Percentiles rank a stretch among this genome's conserved stretches.
These are phyloP conservation scores for Coprinopsis strossmayeri DNA, from an alignment of 768 basidiomycete species.

Conservation along the genomic window DNA sequence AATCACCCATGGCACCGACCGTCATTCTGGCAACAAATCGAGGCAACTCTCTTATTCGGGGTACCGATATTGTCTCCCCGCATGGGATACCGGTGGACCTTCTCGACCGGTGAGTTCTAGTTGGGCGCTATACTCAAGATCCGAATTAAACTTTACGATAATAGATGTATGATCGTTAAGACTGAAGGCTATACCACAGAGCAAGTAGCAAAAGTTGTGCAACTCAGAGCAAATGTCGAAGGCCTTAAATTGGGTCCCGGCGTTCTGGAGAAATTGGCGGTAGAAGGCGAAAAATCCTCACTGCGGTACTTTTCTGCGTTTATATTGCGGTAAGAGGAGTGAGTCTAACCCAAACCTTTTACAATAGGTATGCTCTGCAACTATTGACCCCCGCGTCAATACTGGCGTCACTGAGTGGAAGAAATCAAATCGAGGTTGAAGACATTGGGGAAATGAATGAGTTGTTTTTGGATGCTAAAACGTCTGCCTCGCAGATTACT, in stretches of 20 bases:
- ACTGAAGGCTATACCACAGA: constrained; percentile 79
- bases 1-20: constrained; percentile 95
- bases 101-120: constrained; percentile 66
- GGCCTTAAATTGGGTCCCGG: constrained; percentile 69
- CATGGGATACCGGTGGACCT: constrained; percentile 94
- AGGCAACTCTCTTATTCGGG: constrained; percentile 86
- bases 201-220: constrained; percentile 82
- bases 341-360: constrained; percentile 12
- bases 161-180: constrained; percentile 90
- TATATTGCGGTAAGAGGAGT: constrained; percentile 6
- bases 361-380: constrained; percentile 78
- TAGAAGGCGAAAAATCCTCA: constrained; percentile 77
- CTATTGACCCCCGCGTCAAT: constrained; percentile 89
- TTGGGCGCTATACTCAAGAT: constrained; percentile 5
- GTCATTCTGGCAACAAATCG: constrained; percentile 97
- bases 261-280: constrained; percentile 75
- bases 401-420: constrained; percentile 69
- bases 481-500: constrained; percentile 53
- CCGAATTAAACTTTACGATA: constrained; percentile 2
- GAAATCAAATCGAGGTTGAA: constrained; percentile 75
- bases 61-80: constrained; percentile 88
- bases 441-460: constrained; percentile 93
- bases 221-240: constrained; percentile 81
- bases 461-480: constrained; percentile 92
- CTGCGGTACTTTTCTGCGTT: constrained; percentile 46